A percentile compares a stretch with the other conserved stretches of the same genome.
Conservation (phyloP, 106 monocot species). For the Ottelia alismoides region DNA sequence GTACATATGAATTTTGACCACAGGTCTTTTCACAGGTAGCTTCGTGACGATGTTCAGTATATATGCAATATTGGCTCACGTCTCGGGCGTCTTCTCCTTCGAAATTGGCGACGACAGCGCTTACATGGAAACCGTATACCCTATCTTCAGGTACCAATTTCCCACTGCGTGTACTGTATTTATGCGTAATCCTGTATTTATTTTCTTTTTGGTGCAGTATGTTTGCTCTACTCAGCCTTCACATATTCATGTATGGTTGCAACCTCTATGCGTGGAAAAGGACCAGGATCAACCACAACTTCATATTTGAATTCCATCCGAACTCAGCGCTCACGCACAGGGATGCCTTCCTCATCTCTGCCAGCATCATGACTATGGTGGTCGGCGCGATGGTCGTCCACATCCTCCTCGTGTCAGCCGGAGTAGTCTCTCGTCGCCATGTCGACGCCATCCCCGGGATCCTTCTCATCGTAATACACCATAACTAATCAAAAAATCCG, state of each 20-base stretch:
- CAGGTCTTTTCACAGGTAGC: conserved; percentile 91
- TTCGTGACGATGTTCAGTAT: conserved; percentile 72
- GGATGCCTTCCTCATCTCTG: conserved; percentile 81
- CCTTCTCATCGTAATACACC: conserved; percentile 41
- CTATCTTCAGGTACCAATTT: conserved; percentile 82
- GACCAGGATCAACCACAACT: conserved; percentile 86
- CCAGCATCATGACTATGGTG: conserved; percentile 73
- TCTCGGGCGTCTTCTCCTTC: conserved; percentile 59
- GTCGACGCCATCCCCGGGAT: conserved; percentile 37
- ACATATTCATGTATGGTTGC: conserved; percentile 92
- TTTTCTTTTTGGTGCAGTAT: too few species aligned
- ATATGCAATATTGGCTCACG: conserved; percentile 82
- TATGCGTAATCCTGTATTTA: too few species aligned
- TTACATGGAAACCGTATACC: conserved; percentile 85
- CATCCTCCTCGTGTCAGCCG: conserved; percentile 34
- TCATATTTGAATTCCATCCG: conserved; percentile 85
- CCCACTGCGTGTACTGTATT: too few species aligned
- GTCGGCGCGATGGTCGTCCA: conserved; percentile 65
- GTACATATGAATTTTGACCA: too few species aligned
- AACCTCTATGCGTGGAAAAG: conserved; percentile 71
- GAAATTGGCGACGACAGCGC: conserved; percentile 8
- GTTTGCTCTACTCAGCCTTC: conserved; percentile 84
- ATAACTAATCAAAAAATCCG: too few species aligned
- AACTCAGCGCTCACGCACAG: conserved; percentile 64
- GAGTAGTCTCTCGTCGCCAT: conserved; percentile 17